phyloP scores from a whole-genome alignment of 768 basidiomycete genomes.

The Termitomyces titanicus region DNA sequence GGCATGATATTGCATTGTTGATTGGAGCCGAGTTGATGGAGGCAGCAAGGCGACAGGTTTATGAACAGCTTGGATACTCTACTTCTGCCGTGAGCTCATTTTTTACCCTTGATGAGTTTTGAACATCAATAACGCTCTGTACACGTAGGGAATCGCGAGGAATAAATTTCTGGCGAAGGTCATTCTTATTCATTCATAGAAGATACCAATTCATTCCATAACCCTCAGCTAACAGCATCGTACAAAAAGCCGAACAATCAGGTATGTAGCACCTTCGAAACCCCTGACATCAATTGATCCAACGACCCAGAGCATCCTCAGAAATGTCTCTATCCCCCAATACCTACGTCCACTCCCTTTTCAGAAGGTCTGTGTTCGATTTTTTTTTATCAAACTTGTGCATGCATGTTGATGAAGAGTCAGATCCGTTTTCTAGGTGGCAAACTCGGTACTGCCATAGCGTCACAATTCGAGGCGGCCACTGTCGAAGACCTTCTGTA shows the following conservation, averaged over 20 bases:
- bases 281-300: not conserved
- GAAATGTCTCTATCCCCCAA: conserved; percentile 77
- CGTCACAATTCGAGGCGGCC: conserved; percentile 83
- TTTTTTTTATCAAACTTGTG: not conserved
- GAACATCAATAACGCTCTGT: not conserved
- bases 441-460: conserved; percentile 86
- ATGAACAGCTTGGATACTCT: conserved; percentile 79
- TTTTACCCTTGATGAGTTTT: not conserved
- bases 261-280: conserved; percentile 34
- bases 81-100: conserved; percentile 73
- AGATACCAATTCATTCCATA: conserved; percentile 3
- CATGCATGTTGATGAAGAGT: not conserved
- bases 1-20: conserved; percentile 91
- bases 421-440: conserved; percentile 95
- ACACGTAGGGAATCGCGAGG: conserved; percentile 73
- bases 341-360: conserved; percentile 87
- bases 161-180: conserved; percentile 97
- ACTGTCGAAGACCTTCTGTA: conserved; percentile 91
- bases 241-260: conserved; percentile 90
- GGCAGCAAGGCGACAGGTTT: conserved; percentile 67
- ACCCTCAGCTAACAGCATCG: conserved; percentile 75
- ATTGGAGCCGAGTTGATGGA: conserved; percentile 86
- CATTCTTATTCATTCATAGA: conserved; percentile 4
- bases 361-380: conserved; percentile 58
- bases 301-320: conserved; percentile 57